These are phyloP conservation scores for Saturnispora silvae DNA, from an alignment of 805 yeast genomes.

Conservation along the genomic window DNA sequence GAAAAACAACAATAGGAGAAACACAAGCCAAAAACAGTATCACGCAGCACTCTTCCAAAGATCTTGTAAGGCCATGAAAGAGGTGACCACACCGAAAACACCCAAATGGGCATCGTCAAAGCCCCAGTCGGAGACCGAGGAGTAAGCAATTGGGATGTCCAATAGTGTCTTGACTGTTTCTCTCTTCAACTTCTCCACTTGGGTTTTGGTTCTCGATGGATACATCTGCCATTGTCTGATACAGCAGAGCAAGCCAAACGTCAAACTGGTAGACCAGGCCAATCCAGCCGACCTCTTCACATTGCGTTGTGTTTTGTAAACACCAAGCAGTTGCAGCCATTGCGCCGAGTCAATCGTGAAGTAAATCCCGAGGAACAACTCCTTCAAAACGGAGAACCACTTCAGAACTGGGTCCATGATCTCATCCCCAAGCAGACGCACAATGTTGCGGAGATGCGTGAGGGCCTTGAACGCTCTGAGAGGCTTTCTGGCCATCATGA, in stretches of 20 bases:
- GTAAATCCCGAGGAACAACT: slow-evolving; percentile 53
- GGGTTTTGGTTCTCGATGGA: slow-evolving; percentile 14
- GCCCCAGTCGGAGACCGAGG: slow-evolving; percentile 48
- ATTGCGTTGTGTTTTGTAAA: slow-evolving; percentile 22
- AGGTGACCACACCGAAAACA: slow-evolving; percentile 73
- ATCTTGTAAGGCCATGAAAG: slow-evolving; percentile 66
- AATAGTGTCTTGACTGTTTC: slow-evolving; percentile 67
- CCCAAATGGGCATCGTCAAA: slow-evolving; percentile 76
- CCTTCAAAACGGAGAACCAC: slow-evolving; percentile 41
- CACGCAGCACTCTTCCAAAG: slow-evolving; percentile 38
- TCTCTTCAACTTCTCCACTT: slow-evolving; percentile 32
- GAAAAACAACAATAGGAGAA: not conserved
- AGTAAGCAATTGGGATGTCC: slow-evolving; percentile 67
- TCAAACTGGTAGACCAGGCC: slow-evolving; percentile 69
- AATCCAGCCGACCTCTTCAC: slow-evolving; percentile 50
- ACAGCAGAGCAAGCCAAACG: slow-evolving; percentile 52
- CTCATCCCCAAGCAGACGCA: slow-evolving; percentile 58
- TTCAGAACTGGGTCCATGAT: slow-evolving; percentile 49
- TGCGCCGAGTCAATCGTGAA: slow-evolving; percentile 53
- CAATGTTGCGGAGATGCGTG: slow-evolving; percentile 57
- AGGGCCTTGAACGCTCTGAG: slow-evolving; percentile 78
- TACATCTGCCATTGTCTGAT: slow-evolving; percentile 40
- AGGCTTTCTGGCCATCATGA: slow-evolving; percentile 47
- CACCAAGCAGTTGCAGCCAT: slow-evolving; percentile 21
- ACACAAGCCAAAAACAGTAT: not conserved